Base-by-base conservation (phyloP, 169 alveolate species). In the Cryptosporidium meleagridis region DNA sequence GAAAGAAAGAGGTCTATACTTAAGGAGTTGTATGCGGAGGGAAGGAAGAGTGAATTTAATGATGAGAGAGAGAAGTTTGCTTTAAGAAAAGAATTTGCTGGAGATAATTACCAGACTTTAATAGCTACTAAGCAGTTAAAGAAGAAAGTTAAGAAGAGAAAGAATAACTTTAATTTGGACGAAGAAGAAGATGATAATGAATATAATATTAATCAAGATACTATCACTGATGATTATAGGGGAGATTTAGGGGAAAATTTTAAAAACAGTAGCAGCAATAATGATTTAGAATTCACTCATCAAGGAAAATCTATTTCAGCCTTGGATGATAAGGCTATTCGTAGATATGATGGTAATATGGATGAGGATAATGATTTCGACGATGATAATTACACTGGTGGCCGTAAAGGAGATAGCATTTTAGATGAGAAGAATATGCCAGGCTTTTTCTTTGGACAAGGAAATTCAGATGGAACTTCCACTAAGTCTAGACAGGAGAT, bases 1-100 rank as follows among this genome's bases (percentile, higher is more conserved):
- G 89, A 80, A 33, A 59, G 89, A 26, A 80, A 21, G 35, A 80
- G 26, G 9, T 35, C 67, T 23, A 16, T 80, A 12, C 75, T 80
- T 21, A 80, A 39, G 18, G 89, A 80, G 39, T 39, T 80, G 3
- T 44, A 62, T 29, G 26, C n/a, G 23, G 89, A 80, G 23, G 68
- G 80, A 23, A 33, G 75, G 23, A 61, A 44, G 23, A 67, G 89
- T 31, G 89, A 80, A 52, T 80, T 80, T 80, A 65, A 6, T 29
- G 89, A 80, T 65, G 89, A 80, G 65, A 80, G 89, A 62, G 80
- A 80, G 29, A 80, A 26, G 48, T 80, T 80, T 37, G 65, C 26
- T 59, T 26, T 62, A 23, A 62, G 26, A n/a, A 80, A 80, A 33
- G 75, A 61, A 5, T 21, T 6, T 29, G 23, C 26, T 23, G 84